Evolutionary conservation across 176 grass and related monocot genomes (phyloP).

Genomic region (Rhipidocladum racemiflorum): DNA sequence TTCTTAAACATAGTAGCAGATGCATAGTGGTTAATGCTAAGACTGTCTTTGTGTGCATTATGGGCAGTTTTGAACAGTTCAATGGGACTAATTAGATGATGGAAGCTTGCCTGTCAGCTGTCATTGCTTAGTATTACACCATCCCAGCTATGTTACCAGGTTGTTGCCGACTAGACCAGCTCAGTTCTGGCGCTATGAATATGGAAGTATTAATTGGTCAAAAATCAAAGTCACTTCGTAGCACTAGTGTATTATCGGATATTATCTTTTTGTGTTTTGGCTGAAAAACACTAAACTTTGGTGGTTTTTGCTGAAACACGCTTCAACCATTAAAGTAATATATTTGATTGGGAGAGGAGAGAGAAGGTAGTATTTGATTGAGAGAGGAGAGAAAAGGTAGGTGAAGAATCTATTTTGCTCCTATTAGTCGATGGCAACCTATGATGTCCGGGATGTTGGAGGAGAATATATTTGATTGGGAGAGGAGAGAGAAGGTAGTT

Average conservation of each 20-base stretch:
- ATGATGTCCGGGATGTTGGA: too few species aligned
- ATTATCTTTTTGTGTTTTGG: too few species aligned
- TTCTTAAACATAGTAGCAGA: neutral
- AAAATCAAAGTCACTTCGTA: neutral
- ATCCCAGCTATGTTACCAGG: neutral
- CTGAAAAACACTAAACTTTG: too few species aligned
- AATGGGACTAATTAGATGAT: neutral
- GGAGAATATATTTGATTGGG: too few species aligned
- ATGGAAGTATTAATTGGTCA: neutral
- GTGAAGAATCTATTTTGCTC: too few species aligned
- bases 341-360: too few species aligned
- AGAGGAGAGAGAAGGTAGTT: too few species aligned
- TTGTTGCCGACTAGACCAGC: slow-evolving; percentile 17
- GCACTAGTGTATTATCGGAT: neutral
- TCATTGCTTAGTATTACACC: neutral
- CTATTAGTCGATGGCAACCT: too few species aligned
- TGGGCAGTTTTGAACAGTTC: neutral
- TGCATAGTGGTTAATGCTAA: neutral
- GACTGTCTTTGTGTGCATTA: neutral
- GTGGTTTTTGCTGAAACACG: too few species aligned
- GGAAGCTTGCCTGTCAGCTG: slow-evolving; percentile 4
- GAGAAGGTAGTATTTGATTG: too few species aligned
- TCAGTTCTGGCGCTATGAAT: neutral
- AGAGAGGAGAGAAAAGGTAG: too few species aligned
- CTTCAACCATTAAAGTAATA: too few species aligned